Conservation (phyloP, 495 filamentous ascomycete genomes). For the Niebla homalea region DNA sequence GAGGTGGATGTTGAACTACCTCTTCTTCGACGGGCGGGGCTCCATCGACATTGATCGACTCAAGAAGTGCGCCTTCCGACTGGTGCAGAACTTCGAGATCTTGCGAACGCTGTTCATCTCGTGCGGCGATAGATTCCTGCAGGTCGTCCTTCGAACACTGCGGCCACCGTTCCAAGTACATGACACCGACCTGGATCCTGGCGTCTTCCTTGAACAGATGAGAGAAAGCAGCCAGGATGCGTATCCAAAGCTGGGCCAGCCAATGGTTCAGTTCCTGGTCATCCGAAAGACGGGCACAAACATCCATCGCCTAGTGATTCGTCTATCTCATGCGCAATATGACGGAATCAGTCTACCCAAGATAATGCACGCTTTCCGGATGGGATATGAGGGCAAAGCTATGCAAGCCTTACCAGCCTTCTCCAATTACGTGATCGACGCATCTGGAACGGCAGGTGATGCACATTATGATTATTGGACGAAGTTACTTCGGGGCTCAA, state of each 20-base stretch:
- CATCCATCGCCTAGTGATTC: conserved; percentile 46
- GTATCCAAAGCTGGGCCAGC: conserved; percentile 44
- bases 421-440: conserved; percentile 43
- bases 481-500: conserved; percentile 29
- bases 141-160: conserved; percentile 47
- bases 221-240: conserved; percentile 37
- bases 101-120: conserved; percentile 57
- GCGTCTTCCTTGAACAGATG: conserved; percentile 36
- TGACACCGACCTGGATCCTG: conserved; percentile 37
- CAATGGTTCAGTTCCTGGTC: conserved; percentile 49
- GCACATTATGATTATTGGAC: conserved; percentile 42
- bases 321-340: conserved; percentile 63
- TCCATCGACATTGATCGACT: conserved; percentile 34
- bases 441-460: conserved; percentile 30
- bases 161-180: conserved; percentile 38
- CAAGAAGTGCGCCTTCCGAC: conserved; percentile 29
- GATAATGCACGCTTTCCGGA: conserved; percentile 42
- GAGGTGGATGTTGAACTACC: conserved; percentile 43
- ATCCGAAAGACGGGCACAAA: conserved; percentile 35
- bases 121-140: conserved; percentile 39
- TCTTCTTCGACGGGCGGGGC: conserved; percentile 40
- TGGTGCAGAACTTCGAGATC: conserved; percentile 46
- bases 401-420: conserved; percentile 37
- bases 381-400: conserved; percentile 36
- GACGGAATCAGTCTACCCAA: conserved; percentile 56